Percentiles rank a stretch among this genome's conserved stretches.
phyloP scores from a whole-genome alignment of 1,139 yeast genomes.

The Hyphopichia burtonii region DNA sequence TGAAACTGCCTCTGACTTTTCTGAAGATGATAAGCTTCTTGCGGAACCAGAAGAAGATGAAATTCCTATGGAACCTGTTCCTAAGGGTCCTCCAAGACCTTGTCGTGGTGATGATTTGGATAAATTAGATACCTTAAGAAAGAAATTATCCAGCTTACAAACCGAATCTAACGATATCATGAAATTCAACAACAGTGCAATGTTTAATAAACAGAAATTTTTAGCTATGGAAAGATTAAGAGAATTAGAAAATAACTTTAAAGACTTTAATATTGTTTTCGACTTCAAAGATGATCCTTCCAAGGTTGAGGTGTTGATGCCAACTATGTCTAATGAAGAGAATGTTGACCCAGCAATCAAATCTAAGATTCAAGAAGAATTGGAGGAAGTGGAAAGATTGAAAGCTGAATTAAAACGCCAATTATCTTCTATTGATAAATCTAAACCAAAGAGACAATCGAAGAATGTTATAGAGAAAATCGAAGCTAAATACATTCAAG shows the following conservation, averaged over 20 bases:
- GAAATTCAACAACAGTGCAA: constrained; percentile 62
- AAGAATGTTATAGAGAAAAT: constrained; percentile 23
- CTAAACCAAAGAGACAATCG: constrained; percentile 8
- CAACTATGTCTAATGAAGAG: constrained; percentile 6
- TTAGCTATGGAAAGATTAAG: constrained; percentile 68
- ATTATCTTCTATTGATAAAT: constrained; percentile 21
- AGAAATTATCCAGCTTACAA: constrained; percentile 60
- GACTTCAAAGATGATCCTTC: constrained; percentile 15
- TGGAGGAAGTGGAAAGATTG: constrained; percentile 46
- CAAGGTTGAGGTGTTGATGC: background rate
- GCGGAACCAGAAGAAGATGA: constrained; percentile 16
- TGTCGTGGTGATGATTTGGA: constrained; percentile 42
- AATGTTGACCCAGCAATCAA: constrained; percentile 37
- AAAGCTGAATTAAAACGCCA: constrained; percentile 42
- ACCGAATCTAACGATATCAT: constrained; percentile 72
- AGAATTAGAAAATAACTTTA: constrained; percentile 60
- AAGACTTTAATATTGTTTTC: constrained; percentile 61
- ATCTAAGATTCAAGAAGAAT: constrained; percentile 38
- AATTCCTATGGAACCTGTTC: constrained; percentile 15
- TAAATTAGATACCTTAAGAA: constrained; percentile 52
- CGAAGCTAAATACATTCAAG: constrained; percentile 53
- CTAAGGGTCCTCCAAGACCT: constrained; percentile 32
- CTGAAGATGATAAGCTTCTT: constrained; percentile 13
- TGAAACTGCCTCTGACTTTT: constrained; percentile 10
- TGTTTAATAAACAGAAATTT: constrained; percentile 55